Evolutionary conservation across 164 flowering plant species (phyloP).

Genomic region (Buxus sempervirens): DNA sequence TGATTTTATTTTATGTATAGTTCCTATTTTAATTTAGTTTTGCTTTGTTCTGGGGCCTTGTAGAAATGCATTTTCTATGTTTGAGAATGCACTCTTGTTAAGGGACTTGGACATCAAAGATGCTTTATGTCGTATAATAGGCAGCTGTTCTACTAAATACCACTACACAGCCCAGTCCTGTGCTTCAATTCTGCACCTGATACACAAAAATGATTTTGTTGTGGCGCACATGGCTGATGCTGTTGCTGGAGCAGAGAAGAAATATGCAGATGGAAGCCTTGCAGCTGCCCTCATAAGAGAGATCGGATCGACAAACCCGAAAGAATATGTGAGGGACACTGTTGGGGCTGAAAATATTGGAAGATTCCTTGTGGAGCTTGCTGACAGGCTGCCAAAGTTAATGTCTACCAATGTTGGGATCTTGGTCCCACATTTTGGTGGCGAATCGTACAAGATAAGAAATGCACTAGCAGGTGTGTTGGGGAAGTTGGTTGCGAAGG

Average conservation of each 20-base stretch:
- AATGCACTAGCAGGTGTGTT: slow-evolving; percentile 90
- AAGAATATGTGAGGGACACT: slow-evolving; percentile 78
- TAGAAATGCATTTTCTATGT: slow-evolving; percentile 65
- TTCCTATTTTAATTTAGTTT: not conserved
- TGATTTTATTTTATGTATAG: not conserved
- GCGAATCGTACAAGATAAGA: slow-evolving; percentile 95
- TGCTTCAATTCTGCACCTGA: slow-evolving; percentile 82
- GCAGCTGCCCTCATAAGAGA: slow-evolving; percentile 73
- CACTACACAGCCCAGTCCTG: slow-evolving; percentile 71
- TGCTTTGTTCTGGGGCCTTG: slow-evolving; percentile 19
- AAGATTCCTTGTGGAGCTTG: slow-evolving; percentile 84
- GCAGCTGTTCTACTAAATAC: slow-evolving; percentile 84
- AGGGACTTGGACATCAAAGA: slow-evolving; percentile 74
- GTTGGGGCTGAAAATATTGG: slow-evolving; percentile 95
- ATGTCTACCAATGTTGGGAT: slow-evolving; percentile 77
- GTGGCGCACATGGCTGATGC: slow-evolving; percentile 72
- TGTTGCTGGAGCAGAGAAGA: slow-evolving; percentile 72
- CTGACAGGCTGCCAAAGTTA: slow-evolving; percentile 82
- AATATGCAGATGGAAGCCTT: slow-evolving; percentile 80
- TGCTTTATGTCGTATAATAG: slow-evolving; percentile 80
- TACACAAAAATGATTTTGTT: slow-evolving; percentile 82
- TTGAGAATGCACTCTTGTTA: slow-evolving; percentile 71
- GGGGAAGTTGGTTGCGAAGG: slow-evolving; percentile 82
- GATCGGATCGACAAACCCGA: slow-evolving; percentile 83
- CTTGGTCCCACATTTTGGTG: slow-evolving; percentile 90